Evolutionary conservation across 257 asterid genomes (phyloP).

Genomic region (Cinchona pubescens): DNA sequence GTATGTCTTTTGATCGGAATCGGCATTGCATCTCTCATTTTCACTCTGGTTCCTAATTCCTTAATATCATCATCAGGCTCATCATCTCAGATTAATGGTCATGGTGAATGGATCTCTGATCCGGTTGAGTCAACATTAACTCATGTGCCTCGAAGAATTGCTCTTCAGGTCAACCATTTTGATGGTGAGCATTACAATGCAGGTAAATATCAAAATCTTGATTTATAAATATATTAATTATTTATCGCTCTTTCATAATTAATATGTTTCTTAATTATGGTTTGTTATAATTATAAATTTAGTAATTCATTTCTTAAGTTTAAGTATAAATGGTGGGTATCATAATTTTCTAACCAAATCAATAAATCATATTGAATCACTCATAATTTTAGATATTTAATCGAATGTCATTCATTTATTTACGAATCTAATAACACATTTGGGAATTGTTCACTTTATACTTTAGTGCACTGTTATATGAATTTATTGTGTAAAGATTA

Average conservation of each 20-base stretch:
- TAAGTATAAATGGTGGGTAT: too few species aligned
- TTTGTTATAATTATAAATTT: not conserved
- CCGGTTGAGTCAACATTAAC: constrained; percentile 5
- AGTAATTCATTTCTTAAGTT: too few species aligned
- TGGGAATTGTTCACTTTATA: too few species aligned
- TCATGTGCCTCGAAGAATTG: constrained; percentile 14
- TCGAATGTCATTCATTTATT: too few species aligned
- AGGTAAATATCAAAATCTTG: constrained; percentile 6
- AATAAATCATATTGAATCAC: too few species aligned
- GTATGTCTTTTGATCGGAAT: constrained; percentile 53
- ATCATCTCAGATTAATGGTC: too few species aligned
- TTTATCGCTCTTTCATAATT: not conserved
- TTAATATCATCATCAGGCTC: constrained; percentile 2
- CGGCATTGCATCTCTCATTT: constrained; percentile 34
- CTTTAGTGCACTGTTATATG: too few species aligned
- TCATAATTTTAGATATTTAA: too few species aligned
- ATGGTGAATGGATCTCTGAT: not conserved
- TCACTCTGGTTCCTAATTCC: constrained; percentile 29
- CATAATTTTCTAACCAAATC: too few species aligned
- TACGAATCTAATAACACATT: too few species aligned
- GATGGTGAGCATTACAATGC: constrained; percentile 2
- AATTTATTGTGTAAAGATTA: too few species aligned
- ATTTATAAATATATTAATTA: too few species aligned
- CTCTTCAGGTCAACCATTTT: constrained; percentile 2
- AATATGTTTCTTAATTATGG: not conserved